Base-by-base conservation (phyloP, 768 basidiomycete species). In the Lentinula detonsa region DNA sequence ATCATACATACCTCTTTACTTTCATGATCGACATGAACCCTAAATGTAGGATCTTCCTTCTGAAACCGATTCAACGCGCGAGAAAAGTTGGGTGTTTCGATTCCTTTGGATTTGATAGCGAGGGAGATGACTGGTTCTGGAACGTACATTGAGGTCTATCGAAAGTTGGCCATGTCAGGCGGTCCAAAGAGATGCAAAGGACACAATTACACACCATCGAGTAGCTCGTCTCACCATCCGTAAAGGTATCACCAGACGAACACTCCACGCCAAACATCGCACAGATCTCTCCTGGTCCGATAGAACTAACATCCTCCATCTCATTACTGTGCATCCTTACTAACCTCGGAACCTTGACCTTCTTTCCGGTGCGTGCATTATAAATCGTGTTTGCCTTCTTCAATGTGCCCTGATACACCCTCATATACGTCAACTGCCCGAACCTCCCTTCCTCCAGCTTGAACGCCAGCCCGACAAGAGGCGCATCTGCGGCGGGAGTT, bases 201-300 rank as follows among this genome's bases (percentile, higher is more conserved):
- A 5, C 16, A 49, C 15, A 13, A 37, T 73, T 28, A 42, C 59
- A 84, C 52, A 95, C 95, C 96, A 98, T 98, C 0, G 97, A 93
- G 75, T 85, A 95, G 34, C 80, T 88, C 0, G 91, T 91, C 1
- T 90, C 85, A 8, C 96, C 82, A 71, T 98, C 97, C 0, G 92
- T 97, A 74, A 99, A 98, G 0, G 96, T 98, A 74, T 99, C 97
- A 13, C 97, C 96, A 15, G 93, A 91, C 0, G 95, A 93, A 70
- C 97, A 99, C 65, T 99, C 97, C 35, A 99, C 93, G 68, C 97
- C 97, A 68, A 99, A 99, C 73, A 97, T 97, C 53, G 97, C 97
- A 70, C 97, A 98, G 64, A 99, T 99, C 81, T 99, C 97, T 61
- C 97, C 97, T 33, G 96, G 95, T 0, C 94, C 94, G 66, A 99